Conservation (phyloP, 2,329 filamentous ascomycete species). For the Tolypocladium tropicale region DNA sequence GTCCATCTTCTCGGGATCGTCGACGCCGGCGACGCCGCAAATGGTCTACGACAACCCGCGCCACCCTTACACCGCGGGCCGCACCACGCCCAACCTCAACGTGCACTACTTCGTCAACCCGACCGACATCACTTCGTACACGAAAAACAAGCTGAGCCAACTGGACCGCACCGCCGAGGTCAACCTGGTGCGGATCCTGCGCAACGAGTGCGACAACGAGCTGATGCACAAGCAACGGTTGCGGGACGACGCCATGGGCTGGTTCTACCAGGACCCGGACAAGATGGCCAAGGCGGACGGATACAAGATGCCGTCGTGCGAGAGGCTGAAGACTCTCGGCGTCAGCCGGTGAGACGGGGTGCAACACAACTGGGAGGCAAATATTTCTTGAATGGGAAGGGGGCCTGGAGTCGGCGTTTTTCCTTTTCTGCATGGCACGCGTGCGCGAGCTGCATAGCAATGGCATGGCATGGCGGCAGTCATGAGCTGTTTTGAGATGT, state of each 20-base stretch:
- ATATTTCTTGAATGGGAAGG: not conserved
- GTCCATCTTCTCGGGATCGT: constrained; percentile 55
- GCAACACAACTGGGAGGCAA: not conserved
- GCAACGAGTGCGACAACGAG: constrained; percentile 67
- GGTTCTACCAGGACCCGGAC: constrained; percentile 73
- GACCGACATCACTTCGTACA: constrained; percentile 61
- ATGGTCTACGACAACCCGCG: constrained; percentile 66
- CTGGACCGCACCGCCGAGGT: constrained; percentile 72
- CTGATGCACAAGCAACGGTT: constrained; percentile 52
- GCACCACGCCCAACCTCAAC: constrained; percentile 58
- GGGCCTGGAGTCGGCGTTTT: constrained; percentile 6
- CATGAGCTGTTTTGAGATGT: not conserved
- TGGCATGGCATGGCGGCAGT: not conserved
- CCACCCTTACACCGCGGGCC: constrained; percentile 63
- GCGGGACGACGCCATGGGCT: constrained; percentile 71
- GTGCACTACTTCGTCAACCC: constrained; percentile 84
- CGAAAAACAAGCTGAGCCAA: constrained; percentile 55
- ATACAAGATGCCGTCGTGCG: constrained; percentile 42
- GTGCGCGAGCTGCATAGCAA: not conserved
- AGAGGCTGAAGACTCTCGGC: constrained; percentile 34
- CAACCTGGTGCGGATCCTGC: constrained; percentile 57
- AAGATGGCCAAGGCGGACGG: constrained; percentile 62
- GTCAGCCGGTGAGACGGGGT: constrained; percentile 1
- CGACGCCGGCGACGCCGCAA: constrained; percentile 43
- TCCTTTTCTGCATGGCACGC: not conserved